These are phyloP conservation scores for Podospora pseudocomata DNA, from an alignment of 495 filamentous ascomycete genomes.

Conservation along the genomic window DNA sequence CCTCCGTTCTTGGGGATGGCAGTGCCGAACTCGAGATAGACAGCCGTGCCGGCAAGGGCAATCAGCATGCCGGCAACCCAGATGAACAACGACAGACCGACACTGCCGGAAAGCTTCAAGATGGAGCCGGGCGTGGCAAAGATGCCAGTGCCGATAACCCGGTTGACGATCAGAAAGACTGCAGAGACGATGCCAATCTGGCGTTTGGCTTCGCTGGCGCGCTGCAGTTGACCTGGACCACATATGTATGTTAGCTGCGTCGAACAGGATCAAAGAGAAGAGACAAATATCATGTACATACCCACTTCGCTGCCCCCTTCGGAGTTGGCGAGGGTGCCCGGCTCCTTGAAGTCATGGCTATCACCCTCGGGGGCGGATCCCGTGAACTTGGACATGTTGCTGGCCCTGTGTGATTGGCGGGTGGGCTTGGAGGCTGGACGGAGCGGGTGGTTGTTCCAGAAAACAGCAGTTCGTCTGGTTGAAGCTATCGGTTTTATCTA, in stretches of 20 bases:
- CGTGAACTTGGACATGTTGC: conserved; percentile 13
- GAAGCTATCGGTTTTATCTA: neutral
- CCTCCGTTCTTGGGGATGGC: conserved; percentile 54
- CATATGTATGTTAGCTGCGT: neutral
- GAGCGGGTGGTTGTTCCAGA: neutral
- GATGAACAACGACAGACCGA: conserved; percentile 61
- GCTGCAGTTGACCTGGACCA: conserved; percentile 22
- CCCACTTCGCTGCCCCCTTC: conserved; percentile 13
- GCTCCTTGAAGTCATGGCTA: neutral
- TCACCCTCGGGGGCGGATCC: neutral
- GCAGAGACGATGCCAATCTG: conserved; percentile 38
- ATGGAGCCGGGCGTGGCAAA: conserved; percentile 72
- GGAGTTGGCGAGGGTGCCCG: neutral
- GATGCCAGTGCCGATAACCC: conserved; percentile 75
- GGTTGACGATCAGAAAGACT: conserved; percentile 47
- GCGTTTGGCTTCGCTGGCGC: conserved; percentile 34
- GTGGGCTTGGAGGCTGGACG: neutral
- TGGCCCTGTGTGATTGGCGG: neutral
- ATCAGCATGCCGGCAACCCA: conserved; percentile 65
- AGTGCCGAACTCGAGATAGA: conserved; percentile 61
- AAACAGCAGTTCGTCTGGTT: neutral
- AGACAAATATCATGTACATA: neutral
- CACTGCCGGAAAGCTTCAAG: conserved; percentile 61
- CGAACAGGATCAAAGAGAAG: neutral
- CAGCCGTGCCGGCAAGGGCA: conserved; percentile 57